Percentiles rank a stretch among this genome's conserved stretches.
These are phyloP conservation scores for Inonotus obliquus DNA, from an alignment of 1,284 basidiomycete genomes.

Conservation along the genomic window DNA sequence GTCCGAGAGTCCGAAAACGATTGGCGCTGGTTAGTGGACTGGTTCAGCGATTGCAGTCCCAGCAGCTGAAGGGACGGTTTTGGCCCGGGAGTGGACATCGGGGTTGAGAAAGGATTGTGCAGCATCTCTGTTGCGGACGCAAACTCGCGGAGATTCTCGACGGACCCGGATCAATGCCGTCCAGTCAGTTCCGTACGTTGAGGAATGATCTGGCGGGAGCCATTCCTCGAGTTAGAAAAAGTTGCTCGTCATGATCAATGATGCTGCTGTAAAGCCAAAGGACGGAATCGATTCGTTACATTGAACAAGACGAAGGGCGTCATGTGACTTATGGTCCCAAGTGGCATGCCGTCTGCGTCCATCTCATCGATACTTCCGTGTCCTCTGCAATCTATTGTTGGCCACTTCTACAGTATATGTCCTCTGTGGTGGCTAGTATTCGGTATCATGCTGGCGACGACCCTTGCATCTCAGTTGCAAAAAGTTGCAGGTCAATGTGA, in stretches of 20 bases:
- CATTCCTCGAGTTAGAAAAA: not conserved
- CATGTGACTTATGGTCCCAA: not conserved
- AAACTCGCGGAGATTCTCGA: not conserved
- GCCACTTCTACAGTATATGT: too few species aligned
- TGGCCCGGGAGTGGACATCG: not conserved
- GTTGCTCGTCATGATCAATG: not conserved
- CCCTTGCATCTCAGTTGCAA: too few species aligned
- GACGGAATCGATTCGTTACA: not conserved
- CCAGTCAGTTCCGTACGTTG: not conserved
- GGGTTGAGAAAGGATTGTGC: conserved; percentile 14
- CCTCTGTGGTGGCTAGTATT: too few species aligned
- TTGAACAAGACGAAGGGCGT: not conserved
- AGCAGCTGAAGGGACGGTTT: conserved; percentile 4
- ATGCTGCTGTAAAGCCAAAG: not conserved
- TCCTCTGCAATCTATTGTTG: too few species aligned
- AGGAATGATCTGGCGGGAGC: not conserved
- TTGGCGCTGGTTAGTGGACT: not conserved
- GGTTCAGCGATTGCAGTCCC: not conserved
- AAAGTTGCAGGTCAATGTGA: too few species aligned
- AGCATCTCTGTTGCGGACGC: not conserved
- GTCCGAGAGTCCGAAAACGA: conserved; percentile 35
- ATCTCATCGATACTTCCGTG: too few species aligned
- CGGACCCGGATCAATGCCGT: not conserved
- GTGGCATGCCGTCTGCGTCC: too few species aligned
- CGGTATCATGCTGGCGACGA: too few species aligned